phyloP scores from a whole-genome alignment of 306 rosid genomes.

The Sphenostylis stenocarpa region DNA sequence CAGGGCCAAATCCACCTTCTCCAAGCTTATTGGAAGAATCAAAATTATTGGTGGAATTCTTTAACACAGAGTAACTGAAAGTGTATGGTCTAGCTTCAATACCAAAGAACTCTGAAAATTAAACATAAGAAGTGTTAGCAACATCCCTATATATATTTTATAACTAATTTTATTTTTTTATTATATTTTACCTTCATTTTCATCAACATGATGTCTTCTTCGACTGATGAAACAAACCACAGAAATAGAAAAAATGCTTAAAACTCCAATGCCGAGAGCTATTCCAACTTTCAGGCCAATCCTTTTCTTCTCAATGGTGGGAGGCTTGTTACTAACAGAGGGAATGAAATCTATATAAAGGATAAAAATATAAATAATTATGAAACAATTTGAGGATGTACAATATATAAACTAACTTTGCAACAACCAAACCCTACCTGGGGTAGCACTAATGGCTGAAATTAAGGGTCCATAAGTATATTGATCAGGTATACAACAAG shows the following conservation, averaged over 20 bases:
- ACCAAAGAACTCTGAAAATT: slow-evolving; percentile 45
- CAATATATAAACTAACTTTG: neutral
- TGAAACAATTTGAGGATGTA: neutral
- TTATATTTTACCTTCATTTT: slow-evolving; percentile 39
- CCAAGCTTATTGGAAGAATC: slow-evolving; percentile 21
- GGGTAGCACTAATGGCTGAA: slow-evolving; percentile 57
- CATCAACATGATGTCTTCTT: slow-evolving; percentile 23
- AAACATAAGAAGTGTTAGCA: neutral
- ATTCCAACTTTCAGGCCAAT: slow-evolving; percentile 49
- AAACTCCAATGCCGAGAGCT: slow-evolving; percentile 43
- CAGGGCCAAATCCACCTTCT: neutral
- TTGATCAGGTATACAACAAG: slow-evolving; percentile 51
- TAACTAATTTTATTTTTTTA: too few species aligned
- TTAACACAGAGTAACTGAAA: slow-evolving; percentile 46
- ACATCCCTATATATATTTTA: neutral
- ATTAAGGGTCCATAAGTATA: slow-evolving; percentile 56
- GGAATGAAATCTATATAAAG: slow-evolving; percentile 48
- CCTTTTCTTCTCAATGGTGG: slow-evolving; percentile 35
- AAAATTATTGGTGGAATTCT: slow-evolving; percentile 52
- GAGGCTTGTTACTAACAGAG: slow-evolving; percentile 40
- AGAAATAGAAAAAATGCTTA: slow-evolving; percentile 30
- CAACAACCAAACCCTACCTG: slow-evolving; percentile 27
- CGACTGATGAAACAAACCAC: slow-evolving; percentile 17
- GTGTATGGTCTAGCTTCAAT: slow-evolving; percentile 43
- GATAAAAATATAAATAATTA: neutral